Evolutionary conservation across 768 basidiomycete species (phyloP).

Genomic region (Phanerochaete sordida): DNA sequence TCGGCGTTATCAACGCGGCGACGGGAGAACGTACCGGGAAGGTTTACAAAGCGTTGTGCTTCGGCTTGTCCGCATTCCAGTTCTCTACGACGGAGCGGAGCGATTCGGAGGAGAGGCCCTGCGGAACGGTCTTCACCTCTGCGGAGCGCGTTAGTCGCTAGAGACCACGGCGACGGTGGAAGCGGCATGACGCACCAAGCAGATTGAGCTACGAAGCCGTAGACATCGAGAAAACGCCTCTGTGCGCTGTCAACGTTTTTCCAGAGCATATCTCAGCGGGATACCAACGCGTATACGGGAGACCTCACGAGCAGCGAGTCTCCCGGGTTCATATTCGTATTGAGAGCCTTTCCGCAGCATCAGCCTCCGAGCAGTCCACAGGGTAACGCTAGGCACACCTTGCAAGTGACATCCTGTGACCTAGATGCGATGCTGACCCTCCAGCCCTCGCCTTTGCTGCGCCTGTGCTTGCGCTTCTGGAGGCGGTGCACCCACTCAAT

Average conservation of each 20-base stretch:
- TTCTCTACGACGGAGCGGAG: constrained; percentile 64
- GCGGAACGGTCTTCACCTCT: constrained; percentile 79
- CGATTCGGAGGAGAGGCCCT: constrained; percentile 62
- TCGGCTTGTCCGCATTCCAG: constrained; percentile 74
- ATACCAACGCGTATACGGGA: constrained; percentile 69
- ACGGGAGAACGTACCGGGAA: constrained; percentile 68
- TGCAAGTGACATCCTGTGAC: constrained; percentile 88
- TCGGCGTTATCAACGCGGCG: too few relatives aligned
- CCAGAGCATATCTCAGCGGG: constrained; percentile 2
- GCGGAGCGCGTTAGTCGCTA: background rate
- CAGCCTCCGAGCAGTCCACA: background rate
- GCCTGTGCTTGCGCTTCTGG: constrained; percentile 68
- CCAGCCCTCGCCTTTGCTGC: constrained; percentile 65
- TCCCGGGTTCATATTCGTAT: constrained; percentile 73
- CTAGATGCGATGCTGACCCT: constrained; percentile 75
- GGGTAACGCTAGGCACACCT: constrained; percentile 43
- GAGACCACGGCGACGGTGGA: background rate
- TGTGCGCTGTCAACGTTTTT: constrained; percentile 23
- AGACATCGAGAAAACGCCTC: constrained; percentile 70
- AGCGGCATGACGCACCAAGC: constrained; percentile 42
- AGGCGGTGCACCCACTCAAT: constrained; percentile 68
- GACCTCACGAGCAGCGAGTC: constrained; percentile 84
- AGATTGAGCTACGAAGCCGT: constrained; percentile 50
- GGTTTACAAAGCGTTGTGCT: constrained; percentile 80
- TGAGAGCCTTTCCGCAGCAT: constrained; percentile 50